A percentile compares a stretch with the other conserved stretches of the same genome.
Evolutionary conservation across 495 filamentous ascomycete genomes (phyloP).

Genomic region (Penicillium lagena): DNA sequence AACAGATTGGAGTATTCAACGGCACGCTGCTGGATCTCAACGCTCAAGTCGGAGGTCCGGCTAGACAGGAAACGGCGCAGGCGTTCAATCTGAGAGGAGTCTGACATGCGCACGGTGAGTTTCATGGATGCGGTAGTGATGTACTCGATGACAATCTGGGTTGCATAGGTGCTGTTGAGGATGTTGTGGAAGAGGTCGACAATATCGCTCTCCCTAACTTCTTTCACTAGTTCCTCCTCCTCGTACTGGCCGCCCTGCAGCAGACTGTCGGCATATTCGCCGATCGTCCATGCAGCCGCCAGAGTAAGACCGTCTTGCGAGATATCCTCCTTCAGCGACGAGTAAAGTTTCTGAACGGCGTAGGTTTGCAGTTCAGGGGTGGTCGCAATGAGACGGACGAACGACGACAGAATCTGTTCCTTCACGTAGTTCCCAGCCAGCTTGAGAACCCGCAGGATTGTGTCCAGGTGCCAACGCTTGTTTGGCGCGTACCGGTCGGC

Average conservation of each 20-base stretch:
- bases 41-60: conserved; percentile 76
- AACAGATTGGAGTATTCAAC: conserved; percentile 96
- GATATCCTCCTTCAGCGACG: conserved; percentile 86
- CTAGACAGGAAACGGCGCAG: conserved; percentile 69
- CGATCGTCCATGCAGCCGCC: conserved; percentile 96
- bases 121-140: conserved; percentile 95
- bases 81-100: conserved; percentile 75
- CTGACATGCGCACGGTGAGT: conserved; percentile 80
- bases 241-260: conserved; percentile 87
- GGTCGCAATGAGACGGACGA: conserved; percentile 90
- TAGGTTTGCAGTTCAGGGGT: conserved; percentile 94
- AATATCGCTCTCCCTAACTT: conserved; percentile 84
- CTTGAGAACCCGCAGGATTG: conserved; percentile 90
- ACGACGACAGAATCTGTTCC: conserved; percentile 94
- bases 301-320: conserved; percentile 93
- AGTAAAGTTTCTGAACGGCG: conserved; percentile 89
- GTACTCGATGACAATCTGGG: conserved; percentile 86
- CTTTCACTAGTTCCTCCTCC: conserved; percentile 86
- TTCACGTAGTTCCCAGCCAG: conserved; percentile 95
- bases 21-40: conserved; percentile 92
- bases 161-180: conserved; percentile 86
- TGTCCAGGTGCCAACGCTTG: conserved; percentile 97
- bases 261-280: conserved; percentile 89
- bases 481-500: conserved; percentile 93
- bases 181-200: conserved; percentile 88